These are phyloP conservation scores for Fusarium transvaalense DNA, from an alignment of 2,329 filamentous ascomycete species.

Conservation along the genomic window DNA sequence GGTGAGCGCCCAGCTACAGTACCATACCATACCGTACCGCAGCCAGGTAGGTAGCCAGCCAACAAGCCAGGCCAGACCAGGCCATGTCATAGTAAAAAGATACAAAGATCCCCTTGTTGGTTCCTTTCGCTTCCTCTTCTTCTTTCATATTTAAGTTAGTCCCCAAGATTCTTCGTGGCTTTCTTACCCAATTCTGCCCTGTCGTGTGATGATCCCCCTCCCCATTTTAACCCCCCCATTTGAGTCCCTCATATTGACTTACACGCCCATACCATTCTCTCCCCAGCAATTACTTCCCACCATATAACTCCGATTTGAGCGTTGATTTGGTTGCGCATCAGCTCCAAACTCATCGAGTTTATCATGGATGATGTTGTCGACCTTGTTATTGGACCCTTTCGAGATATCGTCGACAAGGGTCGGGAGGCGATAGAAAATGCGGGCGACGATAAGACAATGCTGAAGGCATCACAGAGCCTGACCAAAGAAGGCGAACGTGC, in stretches of 20 bases:
- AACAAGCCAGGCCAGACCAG: background rate
- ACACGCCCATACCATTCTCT: constrained; percentile 40
- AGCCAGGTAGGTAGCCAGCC: background rate
- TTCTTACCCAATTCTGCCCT: constrained; percentile 28
- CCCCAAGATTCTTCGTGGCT: constrained; percentile 8
- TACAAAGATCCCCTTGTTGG: constrained; percentile 17
- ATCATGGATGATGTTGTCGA: constrained; percentile 57
- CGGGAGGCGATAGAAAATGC: constrained; percentile 62
- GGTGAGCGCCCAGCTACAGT: constrained; percentile 31
- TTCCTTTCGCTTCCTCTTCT: constrained; percentile 22
- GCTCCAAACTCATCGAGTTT: constrained; percentile 4
- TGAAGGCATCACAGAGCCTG: constrained; percentile 62
- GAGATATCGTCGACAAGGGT: constrained; percentile 66
- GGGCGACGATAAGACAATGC: constrained; percentile 60
- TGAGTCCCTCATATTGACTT: constrained; percentile 46
- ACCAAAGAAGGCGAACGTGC: constrained; percentile 63
- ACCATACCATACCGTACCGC: constrained; percentile 3
- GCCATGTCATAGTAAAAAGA: constrained; percentile 19
- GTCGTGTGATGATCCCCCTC: constrained; percentile 41
- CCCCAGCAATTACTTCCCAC: constrained; percentile 13
- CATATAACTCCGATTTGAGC: background rate
- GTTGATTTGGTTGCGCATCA: background rate
- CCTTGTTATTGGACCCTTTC: constrained; percentile 65
- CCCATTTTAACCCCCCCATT: constrained; percentile 18
- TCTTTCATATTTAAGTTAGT: constrained; percentile 12